Conservation (phyloP, 768 basidiomycete species). For the Rhodocollybia butyracea region DNA sequence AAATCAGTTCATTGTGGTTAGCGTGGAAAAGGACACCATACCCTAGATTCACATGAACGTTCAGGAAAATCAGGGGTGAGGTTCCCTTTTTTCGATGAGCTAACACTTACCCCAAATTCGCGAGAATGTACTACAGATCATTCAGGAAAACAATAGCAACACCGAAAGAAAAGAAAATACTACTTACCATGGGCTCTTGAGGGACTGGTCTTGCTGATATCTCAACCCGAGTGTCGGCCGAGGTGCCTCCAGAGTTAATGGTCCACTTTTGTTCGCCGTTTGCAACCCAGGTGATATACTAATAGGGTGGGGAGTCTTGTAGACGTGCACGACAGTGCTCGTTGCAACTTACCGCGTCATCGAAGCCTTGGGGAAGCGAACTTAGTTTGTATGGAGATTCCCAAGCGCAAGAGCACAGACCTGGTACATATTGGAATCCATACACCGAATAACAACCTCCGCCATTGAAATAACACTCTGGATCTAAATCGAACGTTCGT, state of each 20-base stretch:
- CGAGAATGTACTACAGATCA: constrained; percentile 66
- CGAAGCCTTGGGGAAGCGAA: constrained; percentile 34
- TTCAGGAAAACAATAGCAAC: not conserved
- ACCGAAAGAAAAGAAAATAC: not conserved
- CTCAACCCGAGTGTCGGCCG: constrained; percentile 47
- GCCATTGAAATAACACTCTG: constrained; percentile 61
- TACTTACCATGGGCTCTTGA: constrained; percentile 76
- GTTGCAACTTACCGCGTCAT: constrained; percentile 45
- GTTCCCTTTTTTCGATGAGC: no score
- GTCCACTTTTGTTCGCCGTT: constrained; percentile 67
- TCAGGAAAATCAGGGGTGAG: no score
- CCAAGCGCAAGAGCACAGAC: constrained; percentile 24
- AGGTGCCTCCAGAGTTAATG: constrained; percentile 59
- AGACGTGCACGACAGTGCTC: no score
- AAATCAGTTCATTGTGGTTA: no score
- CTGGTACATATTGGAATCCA: constrained; percentile 80
- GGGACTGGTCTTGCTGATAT: constrained; percentile 70
- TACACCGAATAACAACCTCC: constrained; percentile 62
- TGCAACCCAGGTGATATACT: constrained; percentile 83
- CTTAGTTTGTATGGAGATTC: not conserved
- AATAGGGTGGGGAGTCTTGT: not conserved
- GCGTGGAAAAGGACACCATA: no score
- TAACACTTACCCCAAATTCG: constrained; percentile 88
- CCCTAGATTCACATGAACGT: no score
- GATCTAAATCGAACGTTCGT: constrained; percentile 44